Percentiles rank a stretch among this genome's conserved stretches.
These are phyloP conservation scores for Rhodotorula diobovata DNA, from an alignment of 768 basidiomycete species.

Conservation along the genomic window DNA sequence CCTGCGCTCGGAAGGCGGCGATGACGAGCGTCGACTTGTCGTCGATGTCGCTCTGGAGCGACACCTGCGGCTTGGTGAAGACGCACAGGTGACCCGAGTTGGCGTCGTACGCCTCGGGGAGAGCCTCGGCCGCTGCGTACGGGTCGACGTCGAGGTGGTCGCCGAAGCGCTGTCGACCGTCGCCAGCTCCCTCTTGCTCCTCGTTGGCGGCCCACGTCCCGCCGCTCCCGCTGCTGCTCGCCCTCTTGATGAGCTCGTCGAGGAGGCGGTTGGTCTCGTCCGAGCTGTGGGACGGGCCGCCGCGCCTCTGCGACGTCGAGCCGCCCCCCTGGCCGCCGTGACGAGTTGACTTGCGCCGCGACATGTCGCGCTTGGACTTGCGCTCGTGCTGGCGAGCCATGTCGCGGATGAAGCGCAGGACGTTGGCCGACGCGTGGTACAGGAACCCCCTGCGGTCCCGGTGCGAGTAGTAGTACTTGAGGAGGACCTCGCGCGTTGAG, in stretches of 20 bases:
- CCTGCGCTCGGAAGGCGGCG: conserved; percentile 71
- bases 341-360: conserved; percentile 6
- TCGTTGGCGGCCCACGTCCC: conserved; percentile 10
- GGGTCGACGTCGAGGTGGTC: conserved; percentile 39
- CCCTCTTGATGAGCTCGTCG: conserved; percentile 28
- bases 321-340: background rate
- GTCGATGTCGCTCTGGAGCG: conserved; percentile 61
- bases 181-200: conserved; percentile 6
- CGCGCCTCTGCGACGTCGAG: conserved; percentile 4
- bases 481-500: conserved; percentile 59
- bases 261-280: conserved; percentile 30
- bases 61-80: conserved; percentile 85
- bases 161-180: conserved; percentile 3
- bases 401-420: conserved; percentile 81
- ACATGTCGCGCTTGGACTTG: conserved; percentile 4
- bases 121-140: conserved; percentile 27
- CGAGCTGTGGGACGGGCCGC: conserved; percentile 16
- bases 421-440: conserved; percentile 78
- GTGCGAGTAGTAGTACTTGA: conserved; percentile 82
- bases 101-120: conserved; percentile 45
- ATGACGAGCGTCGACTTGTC: conserved; percentile 61
- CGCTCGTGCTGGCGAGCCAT: conserved; percentile 56
- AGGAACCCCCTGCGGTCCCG: conserved; percentile 53
- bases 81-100: conserved; percentile 71
- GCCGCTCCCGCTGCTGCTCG: background rate